Percentiles rank a stretch among this genome's conserved stretches.
These are phyloP conservation scores for Talaromyces sp. DNA, from an alignment of 2,329 filamentous ascomycete genomes.

Conservation along the genomic window DNA sequence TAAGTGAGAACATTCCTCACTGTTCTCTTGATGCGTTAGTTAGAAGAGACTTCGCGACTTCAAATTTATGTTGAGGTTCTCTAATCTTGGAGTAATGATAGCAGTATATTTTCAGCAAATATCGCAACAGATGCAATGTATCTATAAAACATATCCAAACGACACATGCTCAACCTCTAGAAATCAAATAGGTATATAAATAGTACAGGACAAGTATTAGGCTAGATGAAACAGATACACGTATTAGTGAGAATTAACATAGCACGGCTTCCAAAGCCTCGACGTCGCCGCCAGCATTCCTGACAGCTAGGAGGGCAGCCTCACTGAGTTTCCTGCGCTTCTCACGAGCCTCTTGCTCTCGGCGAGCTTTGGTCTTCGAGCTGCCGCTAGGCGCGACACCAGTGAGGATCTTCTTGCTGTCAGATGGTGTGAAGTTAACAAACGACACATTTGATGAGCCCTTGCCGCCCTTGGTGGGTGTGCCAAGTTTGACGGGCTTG, in stretches of 20 bases:
- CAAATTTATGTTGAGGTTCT: no score
- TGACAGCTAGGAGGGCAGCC: constrained; percentile 43
- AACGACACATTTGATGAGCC: constrained; percentile 56
- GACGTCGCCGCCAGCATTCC: constrained; percentile 46
- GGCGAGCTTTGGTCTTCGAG: constrained; percentile 87
- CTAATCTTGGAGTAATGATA: not conserved
- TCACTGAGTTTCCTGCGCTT: constrained; percentile 54
- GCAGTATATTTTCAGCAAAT: not conserved
- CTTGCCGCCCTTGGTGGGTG: constrained; percentile 29
- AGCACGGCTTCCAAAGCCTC: constrained; percentile 43
- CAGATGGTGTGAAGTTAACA: constrained; percentile 83
- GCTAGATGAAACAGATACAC: constrained; percentile 9
- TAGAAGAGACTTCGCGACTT: no score
- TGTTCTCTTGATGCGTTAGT: not conserved
- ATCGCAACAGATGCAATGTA: not conserved
- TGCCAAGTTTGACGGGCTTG: constrained; percentile 28
- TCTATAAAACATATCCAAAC: constrained; percentile 1
- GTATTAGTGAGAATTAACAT: constrained; percentile 26
- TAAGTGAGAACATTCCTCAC: no score
- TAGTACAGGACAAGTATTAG: constrained; percentile 5
- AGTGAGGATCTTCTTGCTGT: constrained; percentile 74
- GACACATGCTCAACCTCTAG: not conserved
- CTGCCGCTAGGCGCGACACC: constrained; percentile 90
- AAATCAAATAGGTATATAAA: constrained; percentile 17
- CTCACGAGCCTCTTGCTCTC: constrained; percentile 84